Percentiles rank a stretch among this genome's conserved stretches.
These are phyloP conservation scores for Hymenochaete sp. DNA, from an alignment of 1,284 basidiomycete genomes.

Conservation along the genomic window DNA sequence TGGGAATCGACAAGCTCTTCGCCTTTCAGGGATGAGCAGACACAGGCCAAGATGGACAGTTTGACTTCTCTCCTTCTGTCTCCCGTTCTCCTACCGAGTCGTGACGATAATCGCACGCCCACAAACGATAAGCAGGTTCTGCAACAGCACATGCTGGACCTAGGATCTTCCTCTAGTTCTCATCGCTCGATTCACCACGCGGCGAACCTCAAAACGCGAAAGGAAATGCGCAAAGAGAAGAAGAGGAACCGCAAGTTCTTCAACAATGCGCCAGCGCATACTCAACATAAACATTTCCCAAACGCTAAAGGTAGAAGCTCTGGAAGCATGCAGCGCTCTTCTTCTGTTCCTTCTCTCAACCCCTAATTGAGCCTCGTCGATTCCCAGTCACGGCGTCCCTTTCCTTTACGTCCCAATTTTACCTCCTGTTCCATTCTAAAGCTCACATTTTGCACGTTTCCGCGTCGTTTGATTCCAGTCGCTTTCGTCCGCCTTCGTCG, in stretches of 20 bases:
- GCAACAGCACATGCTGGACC: constrained; percentile 25
- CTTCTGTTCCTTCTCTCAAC: constrained; percentile 24
- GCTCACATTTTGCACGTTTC: neutral
- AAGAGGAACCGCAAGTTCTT: constrained; percentile 52
- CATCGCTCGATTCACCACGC: too few relatives aligned
- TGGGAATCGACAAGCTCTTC: constrained; percentile 35
- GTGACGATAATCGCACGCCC: constrained; percentile 48
- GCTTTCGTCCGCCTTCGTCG: too few relatives aligned
- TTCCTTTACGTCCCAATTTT: constrained; percentile 1
- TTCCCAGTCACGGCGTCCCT: neutral
- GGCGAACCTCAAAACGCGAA: constrained; percentile 37
- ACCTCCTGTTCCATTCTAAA: neutral
- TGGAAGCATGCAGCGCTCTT: constrained; percentile 49
- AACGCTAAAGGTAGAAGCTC: constrained; percentile 57
- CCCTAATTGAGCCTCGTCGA: constrained; percentile 15
- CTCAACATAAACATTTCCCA: constrained; percentile 54
- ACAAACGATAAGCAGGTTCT: constrained; percentile 20
- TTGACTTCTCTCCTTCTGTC: constrained; percentile 33
- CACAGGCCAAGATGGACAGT: constrained; percentile 23
- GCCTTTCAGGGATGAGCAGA: constrained; percentile 11
- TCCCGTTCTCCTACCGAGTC: constrained; percentile 45
- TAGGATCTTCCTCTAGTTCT: too few relatives aligned
- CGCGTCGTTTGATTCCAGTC: neutral
- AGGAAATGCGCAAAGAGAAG: constrained; percentile 52
- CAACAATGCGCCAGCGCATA: constrained; percentile 30